A percentile compares a stretch with the other conserved stretches of the same genome.
Evolutionary conservation across 768 basidiomycete species (phyloP).

Genomic region (Xerocomus potaroensis): DNA sequence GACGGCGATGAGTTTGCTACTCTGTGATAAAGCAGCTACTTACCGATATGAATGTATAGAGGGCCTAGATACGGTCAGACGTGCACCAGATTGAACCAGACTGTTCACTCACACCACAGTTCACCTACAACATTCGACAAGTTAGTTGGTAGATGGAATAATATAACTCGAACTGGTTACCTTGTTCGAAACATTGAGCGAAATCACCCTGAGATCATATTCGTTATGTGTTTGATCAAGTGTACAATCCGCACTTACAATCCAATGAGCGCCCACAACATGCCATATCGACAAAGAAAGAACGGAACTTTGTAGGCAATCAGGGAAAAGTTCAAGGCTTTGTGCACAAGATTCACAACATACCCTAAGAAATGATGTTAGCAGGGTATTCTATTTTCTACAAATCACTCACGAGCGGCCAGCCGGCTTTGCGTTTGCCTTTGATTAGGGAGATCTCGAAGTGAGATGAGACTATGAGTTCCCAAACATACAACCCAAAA

Average conservation of each 20-base stretch:
- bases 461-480: constrained; percentile 54
- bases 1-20: constrained; percentile 1
- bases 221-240: not conserved
- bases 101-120: constrained; percentile 48
- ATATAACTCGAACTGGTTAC: constrained; percentile 1
- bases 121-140: constrained; percentile 36
- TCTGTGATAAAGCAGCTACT: constrained; percentile 10
- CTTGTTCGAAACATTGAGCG: constrained; percentile 45
- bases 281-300: constrained; percentile 68
- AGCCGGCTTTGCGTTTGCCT: constrained; percentile 54
- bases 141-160: not conserved
- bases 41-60: constrained; percentile 69
- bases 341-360: constrained; percentile 2
- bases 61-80: constrained; percentile 37
- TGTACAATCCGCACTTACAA: constrained; percentile 37
- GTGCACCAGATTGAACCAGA: not conserved
- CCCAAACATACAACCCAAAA: constrained; percentile 67
- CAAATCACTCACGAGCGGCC: constrained; percentile 57
- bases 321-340: not conserved
- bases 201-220: constrained; percentile 44
- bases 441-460: constrained; percentile 68
- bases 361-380: constrained; percentile 16
- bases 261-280: constrained; percentile 61
- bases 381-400: not conserved
- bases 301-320: constrained; percentile 45